Conservation (phyloP, 441 rosid species). For the Mallotus japonicus region DNA sequence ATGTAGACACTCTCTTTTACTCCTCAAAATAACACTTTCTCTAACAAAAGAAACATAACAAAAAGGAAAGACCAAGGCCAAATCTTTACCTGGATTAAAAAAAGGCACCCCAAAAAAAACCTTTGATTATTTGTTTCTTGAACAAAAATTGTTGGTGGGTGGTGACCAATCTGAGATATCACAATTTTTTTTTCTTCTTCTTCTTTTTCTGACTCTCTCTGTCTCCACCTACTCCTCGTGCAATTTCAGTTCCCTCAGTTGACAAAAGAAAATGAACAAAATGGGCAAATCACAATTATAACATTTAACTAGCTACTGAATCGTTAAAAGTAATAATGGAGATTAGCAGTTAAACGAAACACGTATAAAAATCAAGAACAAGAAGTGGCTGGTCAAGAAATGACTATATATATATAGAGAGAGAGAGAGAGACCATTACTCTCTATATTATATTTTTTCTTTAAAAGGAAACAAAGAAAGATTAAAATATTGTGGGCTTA, state of each 20-base stretch:
- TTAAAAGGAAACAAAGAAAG: neutral
- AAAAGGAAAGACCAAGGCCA: slow-evolving; percentile 10
- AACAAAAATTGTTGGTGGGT: slow-evolving; percentile 20
- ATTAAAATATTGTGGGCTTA: slow-evolving; percentile 9
- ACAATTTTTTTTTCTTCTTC: neutral
- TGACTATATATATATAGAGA: neutral
- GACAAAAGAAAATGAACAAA: slow-evolving; percentile 10
- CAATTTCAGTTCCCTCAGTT: slow-evolving; percentile 15
- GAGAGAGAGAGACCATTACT: no score
- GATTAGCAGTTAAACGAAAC: slow-evolving; percentile 11
- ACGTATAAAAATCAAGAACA: neutral
- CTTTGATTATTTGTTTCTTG: neutral
- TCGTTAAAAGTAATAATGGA: slow-evolving; percentile 4
- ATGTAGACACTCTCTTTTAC: slow-evolving; percentile 7
- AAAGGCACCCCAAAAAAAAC: neutral
- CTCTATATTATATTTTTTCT: neutral
- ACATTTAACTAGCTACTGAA: slow-evolving; percentile 4
- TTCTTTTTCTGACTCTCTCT: neutral
- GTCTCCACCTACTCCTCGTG: slow-evolving; percentile 16
- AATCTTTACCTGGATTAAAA: slow-evolving; percentile 36
- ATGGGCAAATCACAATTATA: neutral
- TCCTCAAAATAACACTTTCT: neutral
- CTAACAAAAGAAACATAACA: slow-evolving; percentile 7
- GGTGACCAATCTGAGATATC: slow-evolving; percentile 32
- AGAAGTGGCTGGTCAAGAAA: slow-evolving; percentile 18